A percentile compares a stretch with the other conserved stretches of the same genome.
phyloP scores from a whole-genome alignment of 2,329 filamentous ascomycete genomes.

The Alternaria panax region DNA sequence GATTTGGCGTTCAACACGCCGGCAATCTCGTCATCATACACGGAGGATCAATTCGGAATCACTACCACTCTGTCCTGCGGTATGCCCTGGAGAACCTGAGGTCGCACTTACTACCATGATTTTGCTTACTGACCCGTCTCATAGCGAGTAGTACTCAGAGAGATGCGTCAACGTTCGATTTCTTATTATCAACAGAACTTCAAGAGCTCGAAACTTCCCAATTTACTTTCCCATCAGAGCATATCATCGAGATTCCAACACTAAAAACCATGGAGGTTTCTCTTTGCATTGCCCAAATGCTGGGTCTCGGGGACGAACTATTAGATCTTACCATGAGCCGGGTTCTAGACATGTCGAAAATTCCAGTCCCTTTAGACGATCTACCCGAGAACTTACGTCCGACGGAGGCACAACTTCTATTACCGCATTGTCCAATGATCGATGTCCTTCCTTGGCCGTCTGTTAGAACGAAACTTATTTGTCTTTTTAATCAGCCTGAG shows the following conservation, averaged over 20 bases:
- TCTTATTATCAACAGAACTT: background rate
- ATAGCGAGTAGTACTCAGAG: background rate
- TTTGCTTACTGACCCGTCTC: background rate
- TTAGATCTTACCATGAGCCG: background rate
- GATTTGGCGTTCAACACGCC: background rate
- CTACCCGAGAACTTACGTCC: background rate
- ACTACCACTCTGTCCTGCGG: background rate
- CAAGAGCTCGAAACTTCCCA: background rate
- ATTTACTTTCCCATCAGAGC: constrained; percentile 1
- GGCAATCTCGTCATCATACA: background rate
- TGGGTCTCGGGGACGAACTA: background rate
- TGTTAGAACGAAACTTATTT: constrained; percentile 1
- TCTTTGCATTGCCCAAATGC: background rate
- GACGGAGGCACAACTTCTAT: background rate
- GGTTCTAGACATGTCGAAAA: background rate
- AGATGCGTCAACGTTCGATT: background rate
- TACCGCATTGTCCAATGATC: background rate
- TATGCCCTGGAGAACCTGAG: background rate
- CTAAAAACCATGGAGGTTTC: background rate
- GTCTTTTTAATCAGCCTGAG: background rate
- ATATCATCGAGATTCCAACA: background rate
- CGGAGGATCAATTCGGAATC: background rate
- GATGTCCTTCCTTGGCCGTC: constrained; percentile 1
- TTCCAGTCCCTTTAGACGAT: background rate
- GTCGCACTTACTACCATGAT: background rate